Conservation (phyloP, 2,329 filamentous ascomycete species). For the Dothideomycetidae sp. region DNA sequence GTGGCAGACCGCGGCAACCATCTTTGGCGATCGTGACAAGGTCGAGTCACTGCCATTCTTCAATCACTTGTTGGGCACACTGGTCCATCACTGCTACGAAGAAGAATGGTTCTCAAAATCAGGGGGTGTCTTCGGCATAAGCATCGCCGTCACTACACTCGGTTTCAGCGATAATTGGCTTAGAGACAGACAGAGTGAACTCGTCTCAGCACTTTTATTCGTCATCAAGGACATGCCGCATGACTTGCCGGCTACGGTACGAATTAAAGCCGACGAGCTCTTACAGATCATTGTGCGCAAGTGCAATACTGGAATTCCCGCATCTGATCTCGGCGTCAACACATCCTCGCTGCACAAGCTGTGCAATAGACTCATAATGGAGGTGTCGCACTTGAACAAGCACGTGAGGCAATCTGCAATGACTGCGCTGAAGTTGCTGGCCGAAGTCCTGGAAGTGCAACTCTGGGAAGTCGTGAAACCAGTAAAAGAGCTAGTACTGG, state of each 20-base stretch:
- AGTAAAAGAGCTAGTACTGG: slow-evolving; percentile 77
- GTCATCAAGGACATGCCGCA: slow-evolving; percentile 97
- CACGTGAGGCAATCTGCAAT: slow-evolving; percentile 83
- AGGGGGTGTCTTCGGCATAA: slow-evolving; percentile 80
- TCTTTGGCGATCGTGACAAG: slow-evolving; percentile 61
- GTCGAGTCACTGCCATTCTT: slow-evolving; percentile 75
- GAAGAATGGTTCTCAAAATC: slow-evolving; percentile 99
- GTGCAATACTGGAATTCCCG: slow-evolving; percentile 65
- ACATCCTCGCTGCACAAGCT: slow-evolving; percentile 57
- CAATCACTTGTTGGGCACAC: slow-evolving; percentile 62
- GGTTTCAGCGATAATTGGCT: slow-evolving; percentile 78
- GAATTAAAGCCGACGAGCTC: slow-evolving; percentile 68
- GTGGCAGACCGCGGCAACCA: slow-evolving; percentile 58
- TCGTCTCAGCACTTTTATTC: slow-evolving; percentile 82
- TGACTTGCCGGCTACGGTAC: slow-evolving; percentile 80
- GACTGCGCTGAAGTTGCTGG: slow-evolving; percentile 64
- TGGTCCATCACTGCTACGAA: slow-evolving; percentile 90
- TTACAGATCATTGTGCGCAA: slow-evolving; percentile 64
- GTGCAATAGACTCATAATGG: slow-evolving; percentile 71
- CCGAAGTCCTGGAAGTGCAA: slow-evolving; percentile 60
- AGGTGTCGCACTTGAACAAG: slow-evolving; percentile 89
- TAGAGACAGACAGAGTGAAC: slow-evolving; percentile 66
- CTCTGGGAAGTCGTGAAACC: slow-evolving; percentile 81
- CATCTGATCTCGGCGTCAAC: slow-evolving; percentile 59
- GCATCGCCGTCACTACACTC: slow-evolving; percentile 70